These are phyloP conservation scores for Solanum chiquidenum DNA, from an alignment of 257 asterid species.

Conservation along the genomic window DNA sequence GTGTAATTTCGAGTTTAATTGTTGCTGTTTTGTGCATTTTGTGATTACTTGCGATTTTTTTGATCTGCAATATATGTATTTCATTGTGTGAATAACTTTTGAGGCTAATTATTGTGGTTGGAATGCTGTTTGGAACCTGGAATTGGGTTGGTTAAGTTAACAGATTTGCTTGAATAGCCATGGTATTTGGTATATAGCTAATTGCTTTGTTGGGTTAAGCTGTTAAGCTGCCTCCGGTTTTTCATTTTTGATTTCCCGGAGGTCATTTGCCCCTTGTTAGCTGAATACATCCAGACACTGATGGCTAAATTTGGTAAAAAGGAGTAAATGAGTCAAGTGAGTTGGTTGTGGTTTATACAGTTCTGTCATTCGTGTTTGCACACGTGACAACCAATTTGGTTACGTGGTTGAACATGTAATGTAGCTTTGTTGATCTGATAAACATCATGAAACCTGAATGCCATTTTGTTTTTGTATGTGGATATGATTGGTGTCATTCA, in stretches of 20 bases:
- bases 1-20: neutral
- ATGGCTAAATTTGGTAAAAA: neutral
- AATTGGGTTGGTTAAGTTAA: neutral
- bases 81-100: neutral
- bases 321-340: neutral
- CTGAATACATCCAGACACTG: neutral
- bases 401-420: neutral
- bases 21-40: slow-evolving; percentile 4
- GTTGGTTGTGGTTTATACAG: neutral
- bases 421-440: neutral
- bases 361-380: neutral
- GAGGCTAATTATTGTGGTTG: neutral
- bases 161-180: neutral
- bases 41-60: neutral
- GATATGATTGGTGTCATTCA: neutral
- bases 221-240: neutral
- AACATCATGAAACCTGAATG: neutral
- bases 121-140: neutral
- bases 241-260: neutral
- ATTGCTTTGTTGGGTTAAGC: neutral
- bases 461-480: neutral
- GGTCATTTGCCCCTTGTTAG: neutral
- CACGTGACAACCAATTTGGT: neutral
- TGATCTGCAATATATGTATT: neutral
- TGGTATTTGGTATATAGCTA: neutral